These are phyloP conservation scores for Candida pseudocylindracea DNA, from an alignment of 1,139 yeast genomes.

Conservation along the genomic window DNA sequence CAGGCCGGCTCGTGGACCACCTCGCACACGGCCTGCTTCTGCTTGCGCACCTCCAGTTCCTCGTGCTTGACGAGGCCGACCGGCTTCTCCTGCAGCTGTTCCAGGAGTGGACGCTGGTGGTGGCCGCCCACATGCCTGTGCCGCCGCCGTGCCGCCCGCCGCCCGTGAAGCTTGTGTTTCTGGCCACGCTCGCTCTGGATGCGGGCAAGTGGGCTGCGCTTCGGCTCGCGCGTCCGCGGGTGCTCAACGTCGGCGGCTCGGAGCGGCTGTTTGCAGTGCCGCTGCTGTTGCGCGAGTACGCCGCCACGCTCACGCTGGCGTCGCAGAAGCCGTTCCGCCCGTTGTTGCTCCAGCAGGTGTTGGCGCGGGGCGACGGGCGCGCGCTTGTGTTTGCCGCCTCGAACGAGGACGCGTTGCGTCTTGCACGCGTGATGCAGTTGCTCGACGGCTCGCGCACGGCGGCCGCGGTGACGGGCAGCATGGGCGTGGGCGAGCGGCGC, in stretches of 20 bases:
- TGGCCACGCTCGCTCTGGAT: slow-evolving; percentile 88
- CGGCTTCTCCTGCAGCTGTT: slow-evolving; percentile 73
- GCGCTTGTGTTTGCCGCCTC: slow-evolving; percentile 60
- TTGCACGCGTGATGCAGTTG: slow-evolving; percentile 34
- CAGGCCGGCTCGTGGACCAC: slow-evolving; percentile 92
- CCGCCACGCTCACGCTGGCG: no score
- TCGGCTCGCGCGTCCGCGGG: slow-evolving; percentile 44
- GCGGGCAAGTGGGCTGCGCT: slow-evolving; percentile 66
- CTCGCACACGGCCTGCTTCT: slow-evolving; percentile 16
- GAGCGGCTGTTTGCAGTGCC: slow-evolving; percentile 37
- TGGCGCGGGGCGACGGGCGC: no score
- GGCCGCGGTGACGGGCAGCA: slow-evolving; percentile 15
- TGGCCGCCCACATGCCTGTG: slow-evolving; percentile 21
- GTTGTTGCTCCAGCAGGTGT: no score
- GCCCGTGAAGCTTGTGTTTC: slow-evolving; percentile 48
- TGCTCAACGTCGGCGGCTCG: slow-evolving; percentile 31
- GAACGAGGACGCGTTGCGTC: slow-evolving; percentile 66
- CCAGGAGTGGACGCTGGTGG: slow-evolving; percentile 73
- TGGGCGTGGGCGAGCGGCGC: slow-evolving; percentile 16
- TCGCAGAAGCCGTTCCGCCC: slow-evolving; percentile 42
- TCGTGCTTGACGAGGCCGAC: slow-evolving; percentile 92
- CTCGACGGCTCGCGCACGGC: slow-evolving; percentile 31
- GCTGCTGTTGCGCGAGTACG: slow-evolving; percentile 24
- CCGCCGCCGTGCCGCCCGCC: slow-evolving; percentile 9
- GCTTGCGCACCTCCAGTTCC: slow-evolving; percentile 31